phyloP scores from a whole-genome alignment of 1,284 basidiomycete species.

The Puccinia novopanici region DNA sequence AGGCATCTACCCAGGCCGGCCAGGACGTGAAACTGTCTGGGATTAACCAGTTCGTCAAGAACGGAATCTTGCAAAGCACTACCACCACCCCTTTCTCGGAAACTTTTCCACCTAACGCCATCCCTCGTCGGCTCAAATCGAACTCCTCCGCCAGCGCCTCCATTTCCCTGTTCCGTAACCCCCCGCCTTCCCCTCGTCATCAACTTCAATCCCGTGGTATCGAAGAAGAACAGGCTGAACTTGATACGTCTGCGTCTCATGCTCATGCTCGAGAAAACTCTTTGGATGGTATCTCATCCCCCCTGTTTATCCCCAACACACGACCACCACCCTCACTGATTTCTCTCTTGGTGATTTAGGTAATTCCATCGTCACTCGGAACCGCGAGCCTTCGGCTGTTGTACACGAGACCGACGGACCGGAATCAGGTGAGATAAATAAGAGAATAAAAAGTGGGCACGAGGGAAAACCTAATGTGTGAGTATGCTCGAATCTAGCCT shows the following conservation, averaged over 20 bases:
- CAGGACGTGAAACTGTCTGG: neutral
- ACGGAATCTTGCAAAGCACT: neutral
- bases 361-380: neutral
- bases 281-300: neutral
- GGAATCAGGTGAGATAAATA: slow-evolving; percentile 21
- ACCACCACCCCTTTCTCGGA: neutral
- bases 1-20: slow-evolving; percentile 2
- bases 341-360: neutral
- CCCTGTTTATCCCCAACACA: neutral
- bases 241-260: neutral
- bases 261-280: neutral
- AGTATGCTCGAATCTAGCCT: slow-evolving; percentile 1
- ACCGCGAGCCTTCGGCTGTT: slow-evolving; percentile 9
- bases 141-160: neutral
- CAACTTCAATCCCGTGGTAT: slow-evolving; percentile 30
- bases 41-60: slow-evolving; percentile 25
- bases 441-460: neutral
- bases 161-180: neutral
- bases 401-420: slow-evolving; percentile 6
- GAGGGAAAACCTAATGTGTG: neutral
- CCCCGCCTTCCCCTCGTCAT: slow-evolving; percentile 24
- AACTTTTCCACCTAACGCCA: neutral
- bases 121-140: slow-evolving; percentile 17
- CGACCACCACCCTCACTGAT: neutral
- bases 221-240: slow-evolving; percentile 45